Evolutionary conservation across 179 eudicot species (phyloP), one percentile per base, ranked within the genome.

Genomic region (Nepenthes alata): DNA sequence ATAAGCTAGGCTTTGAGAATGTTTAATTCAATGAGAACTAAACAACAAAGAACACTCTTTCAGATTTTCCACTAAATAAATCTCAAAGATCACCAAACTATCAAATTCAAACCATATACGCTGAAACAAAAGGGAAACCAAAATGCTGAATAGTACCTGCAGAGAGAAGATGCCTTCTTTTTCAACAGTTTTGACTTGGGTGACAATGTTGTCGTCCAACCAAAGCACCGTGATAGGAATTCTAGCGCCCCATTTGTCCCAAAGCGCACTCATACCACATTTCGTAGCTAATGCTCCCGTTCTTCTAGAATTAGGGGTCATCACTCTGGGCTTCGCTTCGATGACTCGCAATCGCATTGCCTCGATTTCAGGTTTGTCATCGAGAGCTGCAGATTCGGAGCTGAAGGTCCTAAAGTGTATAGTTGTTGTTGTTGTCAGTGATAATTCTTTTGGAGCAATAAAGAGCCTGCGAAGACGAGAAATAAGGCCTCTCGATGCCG

Each of bases 211-310:
- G 57, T 91, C 98, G 50, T 91, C 96, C 57, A 91, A 37, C 91
- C 91, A 89, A 53, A 91, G 88, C 36, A 91, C 54, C 16, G 86
- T 74, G 34, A 84, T 74, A 0, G 98, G 98, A 72, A 91, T 79
- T 57, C 95, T 74, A 5, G 77, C 80, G 6, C 98, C 98, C 98
- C 98, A 91, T 67, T 89, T 91, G 58, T 91, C 98, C 98, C 98
- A 91, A 61, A 84, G 67, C 0, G 91, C 96, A 47, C 79, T 78
- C 98, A 91, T 89, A 59, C 98, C 96, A 68, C 98, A 91, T 69
- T 91, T 91, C 25, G 86, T 69, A n/a, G 91, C 98, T 15, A 91
- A 84, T n/a, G 77, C 67, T 1, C 98, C 98, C 8, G 91, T 89
- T 60, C 98, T 69, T 58, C 52, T 83, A 13, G 98, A 91, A 0